Evolutionary conservation across 2,329 filamentous ascomycete species (phyloP), one percentile per base, ranked within the genome.

Genomic region (Cytospora leucostoma): DNA sequence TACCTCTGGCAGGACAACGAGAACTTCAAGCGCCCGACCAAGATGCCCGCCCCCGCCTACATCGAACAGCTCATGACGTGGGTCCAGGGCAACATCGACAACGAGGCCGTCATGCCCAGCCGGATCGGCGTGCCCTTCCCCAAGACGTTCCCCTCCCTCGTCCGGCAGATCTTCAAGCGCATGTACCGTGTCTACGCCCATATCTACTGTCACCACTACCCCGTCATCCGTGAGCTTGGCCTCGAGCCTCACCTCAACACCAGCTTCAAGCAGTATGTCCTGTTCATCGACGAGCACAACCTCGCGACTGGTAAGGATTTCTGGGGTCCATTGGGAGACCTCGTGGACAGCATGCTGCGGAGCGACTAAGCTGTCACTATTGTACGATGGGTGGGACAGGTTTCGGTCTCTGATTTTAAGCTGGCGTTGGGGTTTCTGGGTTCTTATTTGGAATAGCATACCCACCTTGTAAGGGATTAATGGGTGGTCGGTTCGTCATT

Each of bases 201-300:
- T 80, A 97, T 99, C 71, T 99, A 99, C 86, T 99, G 96, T 82
- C 95, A 99, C 78, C 95, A 99, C 80, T 99, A 99, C 79, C 93
- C 93, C 40, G 93, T 99, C 69, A 90, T 99, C 70, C 90, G 96
- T 64, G 93, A 97, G 75, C 85, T 99, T 47, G 95, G 95, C 27
- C 85, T 99, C 64, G 95, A 99, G 78, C 93, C 96, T 52, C 95
- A 99, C 77, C 85, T 99, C 68, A 99, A 99, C 79, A 99, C 95
- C 15, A 96, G 92, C 79, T 99, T 99, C 87, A 99, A 99, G 84
- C 95, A 99, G 78, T 99, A 98, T 74, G 95, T 99, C 67, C 85
- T 99, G 64, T 99, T 99, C 78, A 93, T 99, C 70, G 93, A 99
- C 76, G 96, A 99, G 83, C 95, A 98, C 78, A 88, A 87, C 69